Evolutionary conservation across 2,329 filamentous ascomycete species (phyloP), one percentile per base, ranked within the genome.

Genomic region (Bertia moriformis): DNA sequence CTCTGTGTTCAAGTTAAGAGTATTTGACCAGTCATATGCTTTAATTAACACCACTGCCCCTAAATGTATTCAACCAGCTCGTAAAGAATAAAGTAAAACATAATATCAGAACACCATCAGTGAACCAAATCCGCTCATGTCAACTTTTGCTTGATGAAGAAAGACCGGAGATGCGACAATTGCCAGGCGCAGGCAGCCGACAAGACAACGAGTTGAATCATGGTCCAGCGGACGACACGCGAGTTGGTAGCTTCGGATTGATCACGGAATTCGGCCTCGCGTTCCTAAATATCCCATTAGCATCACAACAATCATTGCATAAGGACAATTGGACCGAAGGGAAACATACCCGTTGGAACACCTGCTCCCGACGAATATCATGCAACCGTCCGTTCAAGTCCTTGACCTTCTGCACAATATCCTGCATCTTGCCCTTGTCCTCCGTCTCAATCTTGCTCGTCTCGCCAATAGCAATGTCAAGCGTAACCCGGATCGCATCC

Each of bases 91-190:
- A n/a, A n/a, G n/a, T n/a, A n/a, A n/a, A n/a, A n/a, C n/a, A n/a
- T n/a, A n/a, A n/a, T n/a, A n/a, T n/a, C n/a, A n/a, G n/a, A n/a
- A n/a, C n/a, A n/a, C n/a, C n/a, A n/a, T n/a, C n/a, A n/a, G n/a
- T n/a, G n/a, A 29, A 29, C n/a, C 24, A 10, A 10, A 29, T 15
- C 32, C 13, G 13, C 48, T 57, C 66, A 85, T 41, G 79, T 84
- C 57, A 85, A 67, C 63, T 85, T 85, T 62, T 84, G 80, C 65
- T 85, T 85, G 60, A 85, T 84, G 63, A 85, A 85, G 65, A 85
- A 85, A 14, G 75, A 71, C 44, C 80, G 65, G 48, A 85, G 62
- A 59, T 84, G 80, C 42, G 76, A 80, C 37, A 85, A 60, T 55
- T 85, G 80, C 80, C 80, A 85, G 42, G 78, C 78, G 55, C 80